phyloP scores from a whole-genome alignment of 371 early-diverging fungal species.

The Saksenaea vasiformis region DNA sequence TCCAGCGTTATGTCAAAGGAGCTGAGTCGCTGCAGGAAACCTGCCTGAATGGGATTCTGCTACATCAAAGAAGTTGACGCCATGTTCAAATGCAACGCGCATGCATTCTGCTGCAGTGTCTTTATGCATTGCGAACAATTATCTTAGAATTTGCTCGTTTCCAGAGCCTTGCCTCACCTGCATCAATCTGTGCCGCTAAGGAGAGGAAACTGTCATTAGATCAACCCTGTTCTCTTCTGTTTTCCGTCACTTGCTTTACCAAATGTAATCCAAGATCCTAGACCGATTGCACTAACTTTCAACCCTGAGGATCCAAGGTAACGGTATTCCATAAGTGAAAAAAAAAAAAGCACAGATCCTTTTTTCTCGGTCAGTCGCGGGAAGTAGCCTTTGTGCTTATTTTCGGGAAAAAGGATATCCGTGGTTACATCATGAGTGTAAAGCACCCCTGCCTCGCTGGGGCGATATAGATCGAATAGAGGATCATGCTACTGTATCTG shows the following conservation, averaged over 20 bases:
- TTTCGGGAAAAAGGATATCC: constrained; percentile 5
- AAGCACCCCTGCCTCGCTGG: constrained; percentile 33
- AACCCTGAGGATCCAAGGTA: constrained; percentile 81
- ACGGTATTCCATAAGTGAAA: constrained; percentile 83
- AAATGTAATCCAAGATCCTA: constrained; percentile 64
- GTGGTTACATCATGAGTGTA: constrained; percentile 33
- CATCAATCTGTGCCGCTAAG: constrained; percentile 3
- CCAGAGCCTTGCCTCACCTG: background rate
- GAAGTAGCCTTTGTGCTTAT: background rate
- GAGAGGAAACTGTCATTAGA: background rate
- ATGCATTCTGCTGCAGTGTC: background rate
- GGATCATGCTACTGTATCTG: no score
- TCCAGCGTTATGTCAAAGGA: background rate
- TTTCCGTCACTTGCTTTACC: constrained; percentile 35
- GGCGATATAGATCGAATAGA: no score
- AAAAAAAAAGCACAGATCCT: background rate
- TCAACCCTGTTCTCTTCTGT: background rate
- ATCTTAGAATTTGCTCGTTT: background rate
- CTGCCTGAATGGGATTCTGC: constrained; percentile 65
- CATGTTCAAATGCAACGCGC: constrained; percentile 20
- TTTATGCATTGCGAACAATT: background rate
- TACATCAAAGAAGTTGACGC: constrained; percentile 82
- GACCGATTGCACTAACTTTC: constrained; percentile 59
- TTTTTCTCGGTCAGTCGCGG: background rate
- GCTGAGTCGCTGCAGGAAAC: background rate